Evolutionary conservation across 139 green algal genomes (phyloP).

Genomic region (Chlorella sp.): DNA sequence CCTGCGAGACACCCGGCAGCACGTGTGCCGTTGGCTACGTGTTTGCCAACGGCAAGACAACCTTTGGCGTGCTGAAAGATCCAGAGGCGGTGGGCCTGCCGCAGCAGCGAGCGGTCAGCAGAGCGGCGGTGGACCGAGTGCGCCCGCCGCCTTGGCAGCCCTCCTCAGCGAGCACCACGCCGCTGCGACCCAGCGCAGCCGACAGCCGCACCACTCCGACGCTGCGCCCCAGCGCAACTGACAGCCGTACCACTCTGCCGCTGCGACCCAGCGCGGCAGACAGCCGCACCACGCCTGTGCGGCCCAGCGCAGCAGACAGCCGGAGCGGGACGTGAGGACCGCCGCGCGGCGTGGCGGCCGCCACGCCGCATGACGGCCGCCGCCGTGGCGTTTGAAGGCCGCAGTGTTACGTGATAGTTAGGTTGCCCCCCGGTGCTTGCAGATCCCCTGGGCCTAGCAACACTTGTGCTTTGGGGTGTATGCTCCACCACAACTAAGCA

Average conservation of each 20-base stretch:
- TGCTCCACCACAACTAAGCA: too few species aligned
- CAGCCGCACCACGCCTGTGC: neutral
- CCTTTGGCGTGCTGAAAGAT: neutral
- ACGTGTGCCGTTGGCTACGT: neutral
- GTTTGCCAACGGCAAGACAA: neutral
- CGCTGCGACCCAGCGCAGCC: neutral
- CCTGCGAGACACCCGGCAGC: too few species aligned
- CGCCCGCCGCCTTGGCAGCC: slow-evolving; percentile 3
- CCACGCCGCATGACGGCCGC: too few species aligned
- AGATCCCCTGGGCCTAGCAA: too few species aligned
- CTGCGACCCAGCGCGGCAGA: neutral
- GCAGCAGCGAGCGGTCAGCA: neutral
- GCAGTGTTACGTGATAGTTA: too few species aligned
- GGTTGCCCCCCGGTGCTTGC: too few species aligned
- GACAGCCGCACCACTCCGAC: neutral
- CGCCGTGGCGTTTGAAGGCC: neutral
- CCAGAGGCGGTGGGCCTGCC: slow-evolving; percentile 1
- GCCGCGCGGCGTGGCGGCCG: too few species aligned
- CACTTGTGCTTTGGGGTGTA: too few species aligned
- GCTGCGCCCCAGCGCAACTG: too few species aligned
- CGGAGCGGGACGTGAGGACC: too few species aligned
- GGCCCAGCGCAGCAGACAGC: too few species aligned
- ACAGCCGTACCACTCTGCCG: too few species aligned
- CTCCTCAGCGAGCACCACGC: neutral
- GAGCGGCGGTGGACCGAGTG: neutral